Percentiles rank a stretch among this genome's conserved stretches.
Conservation (phyloP, 352 stramenopile genomes). For the Phytopythium ostracodes region DNA sequence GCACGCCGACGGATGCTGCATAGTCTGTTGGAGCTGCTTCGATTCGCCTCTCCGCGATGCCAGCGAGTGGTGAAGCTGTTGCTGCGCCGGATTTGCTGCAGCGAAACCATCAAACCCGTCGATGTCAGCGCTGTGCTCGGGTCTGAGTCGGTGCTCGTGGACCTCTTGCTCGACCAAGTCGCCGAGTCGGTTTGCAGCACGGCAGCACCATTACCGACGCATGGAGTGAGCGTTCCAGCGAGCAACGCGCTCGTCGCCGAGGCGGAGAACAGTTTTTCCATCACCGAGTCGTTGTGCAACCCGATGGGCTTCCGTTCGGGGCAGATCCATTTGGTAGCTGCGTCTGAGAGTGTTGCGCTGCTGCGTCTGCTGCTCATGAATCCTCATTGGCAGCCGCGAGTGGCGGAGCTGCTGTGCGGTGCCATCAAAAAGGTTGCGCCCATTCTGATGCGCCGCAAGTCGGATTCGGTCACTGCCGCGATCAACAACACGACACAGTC, state of each 20-base stretch:
- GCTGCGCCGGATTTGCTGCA: constrained; percentile 66
- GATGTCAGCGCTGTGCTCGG: constrained; percentile 72
- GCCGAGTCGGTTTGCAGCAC: constrained; percentile 83
- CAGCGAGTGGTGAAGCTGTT: constrained; percentile 84
- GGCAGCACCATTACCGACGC: constrained; percentile 51
- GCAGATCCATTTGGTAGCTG: constrained; percentile 71
- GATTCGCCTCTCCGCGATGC: constrained; percentile 66
- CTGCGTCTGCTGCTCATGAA: constrained; percentile 70
- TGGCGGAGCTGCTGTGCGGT: constrained; percentile 61
- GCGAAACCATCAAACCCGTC: constrained; percentile 54
- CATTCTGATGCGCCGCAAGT: constrained; percentile 42
- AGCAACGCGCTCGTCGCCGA: constrained; percentile 19
- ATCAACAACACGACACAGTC: constrained; percentile 21
- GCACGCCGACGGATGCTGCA: constrained; percentile 56
- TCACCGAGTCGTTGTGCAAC: constrained; percentile 75
- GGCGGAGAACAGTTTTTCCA: constrained; percentile 19
- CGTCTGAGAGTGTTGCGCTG: constrained; percentile 80
- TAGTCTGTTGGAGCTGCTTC: constrained; percentile 75
- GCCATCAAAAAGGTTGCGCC: constrained; percentile 75
- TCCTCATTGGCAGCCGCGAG: constrained; percentile 49
- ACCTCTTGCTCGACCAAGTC: constrained; percentile 83
- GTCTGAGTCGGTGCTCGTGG: constrained; percentile 77
- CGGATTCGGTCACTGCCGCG: constrained; percentile 10
- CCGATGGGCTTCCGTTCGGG: constrained; percentile 77
- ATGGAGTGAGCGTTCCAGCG: constrained; percentile 40